Conservation (phyloP, 345 rosid genomes). For the Sisymbrium irio region DNA sequence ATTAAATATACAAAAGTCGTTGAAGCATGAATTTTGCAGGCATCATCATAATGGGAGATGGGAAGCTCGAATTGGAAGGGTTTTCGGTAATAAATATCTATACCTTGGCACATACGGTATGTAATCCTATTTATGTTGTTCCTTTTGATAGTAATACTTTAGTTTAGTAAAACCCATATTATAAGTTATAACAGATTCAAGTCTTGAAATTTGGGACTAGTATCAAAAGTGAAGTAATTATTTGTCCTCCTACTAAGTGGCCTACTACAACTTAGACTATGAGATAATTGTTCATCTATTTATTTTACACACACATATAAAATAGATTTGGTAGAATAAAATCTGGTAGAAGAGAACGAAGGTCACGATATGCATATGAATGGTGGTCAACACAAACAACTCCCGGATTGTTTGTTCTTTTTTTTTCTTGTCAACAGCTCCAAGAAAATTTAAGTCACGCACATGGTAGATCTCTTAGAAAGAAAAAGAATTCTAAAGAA, state of each 20-base stretch:
- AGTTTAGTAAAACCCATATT: neutral
- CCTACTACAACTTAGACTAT: neutral
- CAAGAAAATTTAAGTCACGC: slow-evolving; percentile 31
- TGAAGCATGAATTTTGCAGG: slow-evolving; percentile 33
- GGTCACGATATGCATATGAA: slow-evolving; percentile 16
- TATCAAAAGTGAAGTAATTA: neutral
- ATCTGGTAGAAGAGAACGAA: neutral
- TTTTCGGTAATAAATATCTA: slow-evolving; percentile 73
- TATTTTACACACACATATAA: neutral
- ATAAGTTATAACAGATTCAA: neutral
- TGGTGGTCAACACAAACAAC: slow-evolving; percentile 21
- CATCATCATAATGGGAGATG: slow-evolving; percentile 82
- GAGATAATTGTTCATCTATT: neutral
- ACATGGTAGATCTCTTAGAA: slow-evolving; percentile 28
- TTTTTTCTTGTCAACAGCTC: slow-evolving; percentile 8
- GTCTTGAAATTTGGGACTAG: neutral
- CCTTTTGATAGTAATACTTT: neutral
- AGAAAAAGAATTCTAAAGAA: neutral
- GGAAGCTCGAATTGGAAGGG: slow-evolving; percentile 82
- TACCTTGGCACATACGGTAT: slow-evolving; percentile 71
- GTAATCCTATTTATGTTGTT: neutral
- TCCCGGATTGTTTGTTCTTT: neutral
- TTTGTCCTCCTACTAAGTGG: neutral
- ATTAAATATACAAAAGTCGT: neutral
- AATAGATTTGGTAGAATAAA: neutral